Conservation (phyloP, 805 yeast genomes). For the Candida montana region DNA sequence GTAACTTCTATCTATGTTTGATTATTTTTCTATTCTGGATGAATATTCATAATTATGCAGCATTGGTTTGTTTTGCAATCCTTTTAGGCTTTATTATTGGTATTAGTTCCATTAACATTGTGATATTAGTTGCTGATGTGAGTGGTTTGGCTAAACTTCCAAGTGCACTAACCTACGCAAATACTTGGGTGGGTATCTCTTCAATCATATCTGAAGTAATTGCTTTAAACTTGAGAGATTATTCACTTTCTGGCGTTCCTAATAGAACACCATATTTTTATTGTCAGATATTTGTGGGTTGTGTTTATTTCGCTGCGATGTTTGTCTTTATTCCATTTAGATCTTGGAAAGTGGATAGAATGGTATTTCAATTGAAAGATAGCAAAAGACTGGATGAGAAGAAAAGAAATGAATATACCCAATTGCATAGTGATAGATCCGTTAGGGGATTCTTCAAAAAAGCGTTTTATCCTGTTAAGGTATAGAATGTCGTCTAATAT, state of each 20-base stretch:
- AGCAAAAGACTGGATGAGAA: conserved; percentile 4
- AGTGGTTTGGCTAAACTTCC: conserved; percentile 33
- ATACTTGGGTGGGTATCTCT: conserved; percentile 26
- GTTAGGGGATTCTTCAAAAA: conserved; percentile 9
- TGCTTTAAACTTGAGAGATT: conserved; percentile 43
- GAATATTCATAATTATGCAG: conserved; percentile 35
- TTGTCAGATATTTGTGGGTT: conserved; percentile 57
- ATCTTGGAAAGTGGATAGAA: conserved; percentile 44
- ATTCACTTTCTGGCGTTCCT: conserved; percentile 11
- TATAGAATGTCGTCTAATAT: too few relatives aligned
- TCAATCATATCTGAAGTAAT: conserved; percentile 48
- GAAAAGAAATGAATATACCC: neutral
- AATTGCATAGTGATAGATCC: conserved; percentile 2
- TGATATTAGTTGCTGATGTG: conserved; percentile 36
- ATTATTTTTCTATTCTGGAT: conserved; percentile 46
- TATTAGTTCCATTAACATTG: conserved; percentile 37
- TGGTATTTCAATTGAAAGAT: conserved; percentile 24
- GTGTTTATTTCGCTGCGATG: conserved; percentile 38
- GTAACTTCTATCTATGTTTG: conserved; percentile 32
- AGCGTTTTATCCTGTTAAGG: neutral
- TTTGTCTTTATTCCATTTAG: conserved; percentile 42
- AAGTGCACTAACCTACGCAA: conserved; percentile 34
- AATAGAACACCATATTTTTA: conserved; percentile 44
- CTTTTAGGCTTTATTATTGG: conserved; percentile 42
- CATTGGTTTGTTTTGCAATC: conserved; percentile 37